phyloP scores from a whole-genome alignment of 2,329 filamentous ascomycete genomes.

The Monosporascus sp. region DNA sequence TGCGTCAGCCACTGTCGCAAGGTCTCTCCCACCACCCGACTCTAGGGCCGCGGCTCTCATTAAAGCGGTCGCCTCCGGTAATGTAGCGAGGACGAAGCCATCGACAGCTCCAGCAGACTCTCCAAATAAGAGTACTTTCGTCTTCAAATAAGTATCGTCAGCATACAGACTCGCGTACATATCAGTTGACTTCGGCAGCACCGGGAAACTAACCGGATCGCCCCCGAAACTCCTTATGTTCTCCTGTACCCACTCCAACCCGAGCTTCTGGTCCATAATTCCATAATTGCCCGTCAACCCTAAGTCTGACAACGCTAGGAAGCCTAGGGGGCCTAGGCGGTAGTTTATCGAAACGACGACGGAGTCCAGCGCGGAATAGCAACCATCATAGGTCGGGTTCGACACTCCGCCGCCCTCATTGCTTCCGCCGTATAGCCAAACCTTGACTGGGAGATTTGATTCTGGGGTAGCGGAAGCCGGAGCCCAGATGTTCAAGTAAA shows the following conservation, averaged over 20 bases:
- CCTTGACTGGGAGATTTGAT: conserved; percentile 19
- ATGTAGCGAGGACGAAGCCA: conserved; percentile 18
- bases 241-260: conserved; percentile 42
- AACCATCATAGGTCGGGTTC: conserved; percentile 18
- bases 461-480: conserved; percentile 9
- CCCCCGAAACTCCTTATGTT: conserved; percentile 41
- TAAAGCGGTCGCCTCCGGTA: conserved; percentile 18
- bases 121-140: conserved; percentile 21
- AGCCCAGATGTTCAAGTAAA: conserved; percentile 15
- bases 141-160: conserved; percentile 2
- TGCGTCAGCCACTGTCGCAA: conserved; percentile 12
- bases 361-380: conserved; percentile 16
- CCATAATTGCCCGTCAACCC: conserved; percentile 44
- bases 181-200: background rate
- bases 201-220: conserved; percentile 25
- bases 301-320: conserved; percentile 34
- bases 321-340: conserved; percentile 42
- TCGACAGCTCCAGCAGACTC: conserved; percentile 22
- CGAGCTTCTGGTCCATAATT: conserved; percentile 43
- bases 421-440: conserved; percentile 19
- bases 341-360: conserved; percentile 29
- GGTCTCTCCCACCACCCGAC: conserved; percentile 18
- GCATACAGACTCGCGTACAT: background rate
- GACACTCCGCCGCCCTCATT: conserved; percentile 18
- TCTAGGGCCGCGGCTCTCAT: conserved; percentile 18